Evolutionary conservation across 768 basidiomycete species (phyloP), one percentile per base, ranked within the genome.

Genomic region (Lentinus tigrinus): DNA sequence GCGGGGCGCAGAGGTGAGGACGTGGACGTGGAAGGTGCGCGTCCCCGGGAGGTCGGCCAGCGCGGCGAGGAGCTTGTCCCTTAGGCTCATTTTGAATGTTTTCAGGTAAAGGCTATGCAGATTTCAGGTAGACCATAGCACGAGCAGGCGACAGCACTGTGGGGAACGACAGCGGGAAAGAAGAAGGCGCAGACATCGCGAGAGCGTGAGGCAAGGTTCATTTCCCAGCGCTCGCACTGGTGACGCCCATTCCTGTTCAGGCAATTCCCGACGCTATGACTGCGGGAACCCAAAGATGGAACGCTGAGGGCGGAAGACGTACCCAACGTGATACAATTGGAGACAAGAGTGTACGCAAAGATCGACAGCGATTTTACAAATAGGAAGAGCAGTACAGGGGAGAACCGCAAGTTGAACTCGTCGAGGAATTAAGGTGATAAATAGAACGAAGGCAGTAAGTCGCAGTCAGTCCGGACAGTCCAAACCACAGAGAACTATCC

Each of bases 1-100:
- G 48, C 83, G 76, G 10, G 89, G 85, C 0, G 84, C 72, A 2
- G 91, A 84, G 38, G 85, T 77, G 56, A 95, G 84, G 55, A 87
- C 85, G 66, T 93, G 89, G 50, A 93, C 54, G 68, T 91, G 87
- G 66, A 91, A 85, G 59, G 81, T 77, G 48, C 91, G 86, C 31
- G 80, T 80, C 0, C 89, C 91, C 4, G 89, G 86, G 17, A 91
- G 67, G 23, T 63, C 65, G 4, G 73, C 67, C 50, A 93, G 81
- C 10, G 81, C 78, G 6, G 74, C 73, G 52, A 92, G 75, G 23
- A 93, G 77, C 28, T 74, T 72, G 69, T 91, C 86, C 40, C 88
- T 81, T 19, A 92, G 80, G 67, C 70, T 74, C 75, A 77, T 77
- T 50, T 57, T 70, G 5, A 24, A 16, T 1, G 17, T 36, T 26